Evolutionary conservation across 2,329 filamentous ascomycete species (phyloP).

Genomic region (Beauveria caledonica): DNA sequence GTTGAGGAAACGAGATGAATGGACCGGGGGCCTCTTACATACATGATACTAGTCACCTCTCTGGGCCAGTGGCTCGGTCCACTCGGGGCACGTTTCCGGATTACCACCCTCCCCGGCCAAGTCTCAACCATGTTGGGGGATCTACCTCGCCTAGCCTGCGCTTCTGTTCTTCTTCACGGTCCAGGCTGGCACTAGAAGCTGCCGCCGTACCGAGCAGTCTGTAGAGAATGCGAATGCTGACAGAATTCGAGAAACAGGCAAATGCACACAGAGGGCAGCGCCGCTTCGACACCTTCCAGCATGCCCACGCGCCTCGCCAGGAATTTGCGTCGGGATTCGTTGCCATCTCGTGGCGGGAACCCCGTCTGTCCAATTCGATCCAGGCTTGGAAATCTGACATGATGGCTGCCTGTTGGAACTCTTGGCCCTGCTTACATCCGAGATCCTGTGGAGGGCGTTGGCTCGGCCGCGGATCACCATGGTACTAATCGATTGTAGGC

Average conservation of each 20-base stretch:
- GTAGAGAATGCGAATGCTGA: background rate
- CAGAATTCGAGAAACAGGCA: background rate
- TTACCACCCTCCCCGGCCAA: background rate
- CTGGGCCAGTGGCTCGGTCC: background rate
- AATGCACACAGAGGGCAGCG: background rate
- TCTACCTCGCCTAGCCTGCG: background rate
- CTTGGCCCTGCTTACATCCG: background rate
- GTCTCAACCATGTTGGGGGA: constrained; percentile 7
- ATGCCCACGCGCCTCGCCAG: background rate
- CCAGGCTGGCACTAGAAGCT: too few species aligned
- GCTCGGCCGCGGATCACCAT: background rate
- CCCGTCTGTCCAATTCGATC: background rate
- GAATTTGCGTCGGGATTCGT: background rate
- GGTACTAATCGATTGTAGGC: too few species aligned
- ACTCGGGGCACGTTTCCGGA: constrained; percentile 3
- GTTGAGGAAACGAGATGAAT: constrained; percentile 9
- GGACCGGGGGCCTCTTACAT: background rate
- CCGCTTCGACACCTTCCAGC: too few species aligned
- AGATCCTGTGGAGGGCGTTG: background rate
- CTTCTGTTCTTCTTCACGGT: too few species aligned
- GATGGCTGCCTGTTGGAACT: background rate
- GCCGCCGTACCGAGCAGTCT: too few species aligned
- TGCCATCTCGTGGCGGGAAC: background rate
- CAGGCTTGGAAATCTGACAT: background rate
- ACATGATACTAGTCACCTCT: too few species aligned